phyloP scores from a whole-genome alignment of 1,139 yeast species.

The Blastobotrys proliferans region DNA sequence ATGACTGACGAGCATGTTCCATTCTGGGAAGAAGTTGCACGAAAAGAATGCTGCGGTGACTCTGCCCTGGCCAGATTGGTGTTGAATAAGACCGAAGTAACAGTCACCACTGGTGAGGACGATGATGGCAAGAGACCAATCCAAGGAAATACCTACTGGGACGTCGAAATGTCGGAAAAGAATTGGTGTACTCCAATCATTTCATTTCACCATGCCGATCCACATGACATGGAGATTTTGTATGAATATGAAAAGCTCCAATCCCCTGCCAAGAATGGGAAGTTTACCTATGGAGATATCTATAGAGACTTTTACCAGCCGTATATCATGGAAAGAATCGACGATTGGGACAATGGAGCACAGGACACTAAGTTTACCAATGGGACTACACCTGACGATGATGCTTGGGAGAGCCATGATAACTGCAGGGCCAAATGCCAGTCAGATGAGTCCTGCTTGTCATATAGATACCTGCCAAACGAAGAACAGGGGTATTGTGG shows the following conservation, averaged over 20 bases:
- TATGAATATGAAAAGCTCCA: conserved; percentile 33
- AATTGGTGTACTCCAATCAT: conserved; percentile 35
- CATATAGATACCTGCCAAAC: neutral
- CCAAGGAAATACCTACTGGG: conserved; percentile 31
- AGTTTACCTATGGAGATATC: conserved; percentile 30
- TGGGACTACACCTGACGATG: conserved; percentile 8
- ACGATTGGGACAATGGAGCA: conserved; percentile 33
- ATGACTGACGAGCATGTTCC: conserved; percentile 24
- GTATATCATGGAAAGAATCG: conserved; percentile 25
- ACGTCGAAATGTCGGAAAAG: conserved; percentile 15
- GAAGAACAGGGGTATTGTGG: conserved; percentile 19
- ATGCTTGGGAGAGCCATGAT: conserved; percentile 23
- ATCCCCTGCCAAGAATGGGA: conserved; percentile 23
- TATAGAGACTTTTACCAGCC: conserved; percentile 36
- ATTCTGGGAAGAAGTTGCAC: conserved; percentile 28
- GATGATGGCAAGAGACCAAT: conserved; percentile 15
- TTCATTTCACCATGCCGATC: conserved; percentile 33
- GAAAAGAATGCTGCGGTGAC: conserved; percentile 36
- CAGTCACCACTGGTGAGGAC: conserved; percentile 12
- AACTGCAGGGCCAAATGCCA: no score
- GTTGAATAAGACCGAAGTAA: conserved; percentile 17
- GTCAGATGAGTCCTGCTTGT: neutral
- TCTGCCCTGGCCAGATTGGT: conserved; percentile 32
- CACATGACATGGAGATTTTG: conserved; percentile 33
- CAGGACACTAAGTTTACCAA: conserved; percentile 14